Base-by-base conservation (phyloP, 352 stramenopile species). In the Pythium periplocum region DNA sequence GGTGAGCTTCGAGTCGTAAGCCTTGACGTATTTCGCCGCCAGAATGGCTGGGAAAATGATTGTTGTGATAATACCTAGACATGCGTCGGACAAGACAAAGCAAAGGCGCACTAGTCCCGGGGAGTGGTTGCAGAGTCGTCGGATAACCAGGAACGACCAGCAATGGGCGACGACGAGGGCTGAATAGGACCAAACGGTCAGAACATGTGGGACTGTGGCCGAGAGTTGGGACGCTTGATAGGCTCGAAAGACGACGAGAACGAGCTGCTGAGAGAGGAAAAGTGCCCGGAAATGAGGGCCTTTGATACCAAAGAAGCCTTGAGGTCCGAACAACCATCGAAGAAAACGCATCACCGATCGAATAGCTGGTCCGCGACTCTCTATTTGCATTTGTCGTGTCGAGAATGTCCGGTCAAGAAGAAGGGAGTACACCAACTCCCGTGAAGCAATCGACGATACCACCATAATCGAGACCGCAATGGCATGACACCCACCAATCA, bases 221-320 rank as follows among this genome's bases (percentile, higher is more conserved):
- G 17, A 26, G 17, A 26, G 17, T 26, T 26, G 17, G 17, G 43
- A 7, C 43, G 17, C 9, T 48, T 30, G 43, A 48, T 48, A 48
- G 6, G 43, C 43, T 31, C 17, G 43, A 11, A 48, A 11, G 10
- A 48, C 26, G 9, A 9, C 9, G 6, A 32, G 43, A 11, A 48
- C 17, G 43, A 32, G 9, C 43, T 48, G 9, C 17, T 31, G 6
- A 6, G 43, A 30, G 6, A 9, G 9, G 43, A 48, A 48, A n/a
- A 48, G 9, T 6, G 43, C 17, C 8, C 8, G 8, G 17, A 48
- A 48, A 30, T 48, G 43, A 1, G 9, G 8, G 43, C 43, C 17
- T 48, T 48, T 30, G 17, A 48, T 48, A 6, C 17, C 9, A 31
- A 48, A 48, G 43, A 48, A 30, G 9, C 43, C 43, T 30, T 30